Conservation (phyloP, 331 rosid species). For the Cydonia oblonga region DNA sequence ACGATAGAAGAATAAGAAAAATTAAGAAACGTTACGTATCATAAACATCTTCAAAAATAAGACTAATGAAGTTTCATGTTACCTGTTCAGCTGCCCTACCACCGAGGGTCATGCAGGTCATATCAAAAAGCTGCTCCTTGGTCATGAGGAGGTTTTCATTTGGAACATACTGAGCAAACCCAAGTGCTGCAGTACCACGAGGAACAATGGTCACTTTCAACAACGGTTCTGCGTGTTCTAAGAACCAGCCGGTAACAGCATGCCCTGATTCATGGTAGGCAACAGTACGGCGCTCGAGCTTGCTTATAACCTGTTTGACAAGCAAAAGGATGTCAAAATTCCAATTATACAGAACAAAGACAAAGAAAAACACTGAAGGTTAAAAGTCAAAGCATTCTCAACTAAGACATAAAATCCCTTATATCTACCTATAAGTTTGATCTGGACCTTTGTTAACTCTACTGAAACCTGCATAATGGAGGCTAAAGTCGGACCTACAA, state of each 20-base stretch:
- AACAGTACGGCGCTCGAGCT: slow-evolving; percentile 76
- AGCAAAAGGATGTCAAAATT: not conserved
- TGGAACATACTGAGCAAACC: slow-evolving; percentile 90
- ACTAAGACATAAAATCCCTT: not conserved
- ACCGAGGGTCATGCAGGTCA: slow-evolving; percentile 95
- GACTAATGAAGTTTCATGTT: not conserved
- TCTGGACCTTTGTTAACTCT: not conserved
- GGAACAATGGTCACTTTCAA: slow-evolving; percentile 90
- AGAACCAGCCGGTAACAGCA: slow-evolving; percentile 92
- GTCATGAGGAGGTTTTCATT: slow-evolving; percentile 87
- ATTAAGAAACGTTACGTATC: not conserved
- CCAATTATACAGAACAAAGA: not conserved
- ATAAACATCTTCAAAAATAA: not conserved
- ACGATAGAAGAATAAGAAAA: not conserved
- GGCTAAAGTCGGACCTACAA: not conserved
- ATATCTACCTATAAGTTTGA: not conserved
- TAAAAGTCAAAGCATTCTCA: not conserved
- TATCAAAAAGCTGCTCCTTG: slow-evolving; percentile 85
- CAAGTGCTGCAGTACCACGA: slow-evolving; percentile 92
- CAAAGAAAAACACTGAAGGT: not conserved
- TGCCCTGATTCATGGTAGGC: slow-evolving; percentile 97
- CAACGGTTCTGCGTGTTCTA: slow-evolving; percentile 79
- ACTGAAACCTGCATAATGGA: not conserved
- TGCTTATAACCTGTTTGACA: slow-evolving; percentile 69
- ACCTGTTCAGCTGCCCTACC: slow-evolving; percentile 99